A percentile compares a stretch with the other conserved stretches of the same genome.
These are phyloP conservation scores for Ascochyta pisi DNA, from an alignment of 2,329 filamentous ascomycete species.

Conservation along the genomic window DNA sequence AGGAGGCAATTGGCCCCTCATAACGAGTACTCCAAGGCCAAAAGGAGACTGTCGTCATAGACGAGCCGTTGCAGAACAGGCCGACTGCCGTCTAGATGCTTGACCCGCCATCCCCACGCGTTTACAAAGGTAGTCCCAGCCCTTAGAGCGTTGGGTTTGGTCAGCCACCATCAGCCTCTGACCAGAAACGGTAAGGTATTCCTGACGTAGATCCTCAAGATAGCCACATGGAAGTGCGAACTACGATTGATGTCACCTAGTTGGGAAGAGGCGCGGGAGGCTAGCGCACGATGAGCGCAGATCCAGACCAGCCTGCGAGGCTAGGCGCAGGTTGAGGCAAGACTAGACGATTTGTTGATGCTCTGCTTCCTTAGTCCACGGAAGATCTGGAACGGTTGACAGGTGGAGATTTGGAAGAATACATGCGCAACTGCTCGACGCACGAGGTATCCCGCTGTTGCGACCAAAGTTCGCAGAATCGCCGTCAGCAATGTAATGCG, in stretches of 20 bases:
- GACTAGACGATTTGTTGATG: background rate
- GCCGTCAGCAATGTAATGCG: background rate
- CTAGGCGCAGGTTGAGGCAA: background rate
- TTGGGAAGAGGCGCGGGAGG: background rate
- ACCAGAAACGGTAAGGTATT: constrained; percentile 1
- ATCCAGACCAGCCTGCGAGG: background rate
- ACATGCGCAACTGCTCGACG: too few relatives aligned
- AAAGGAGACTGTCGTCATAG: constrained; percentile 6
- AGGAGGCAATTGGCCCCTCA: background rate
- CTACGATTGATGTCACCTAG: background rate
- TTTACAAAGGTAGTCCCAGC: background rate
- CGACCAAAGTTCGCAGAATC: too few relatives aligned
- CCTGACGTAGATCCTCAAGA: constrained; percentile 7
- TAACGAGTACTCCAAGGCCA: background rate
- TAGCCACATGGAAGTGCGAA: constrained; percentile 6
- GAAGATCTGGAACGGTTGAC: background rate
- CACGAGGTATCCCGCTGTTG: too few relatives aligned
- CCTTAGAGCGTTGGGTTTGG: constrained; percentile 1
- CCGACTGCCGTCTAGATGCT: background rate
- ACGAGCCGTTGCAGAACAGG: background rate
- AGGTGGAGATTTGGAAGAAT: too few relatives aligned
- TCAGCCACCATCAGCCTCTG: constrained; percentile 2
- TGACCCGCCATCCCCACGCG: constrained; percentile 5
- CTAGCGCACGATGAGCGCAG: constrained; percentile 4
- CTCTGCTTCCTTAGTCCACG: background rate